phyloP scores from a whole-genome alignment of 306 rosid species.

The Gastrolobium bilobum region DNA sequence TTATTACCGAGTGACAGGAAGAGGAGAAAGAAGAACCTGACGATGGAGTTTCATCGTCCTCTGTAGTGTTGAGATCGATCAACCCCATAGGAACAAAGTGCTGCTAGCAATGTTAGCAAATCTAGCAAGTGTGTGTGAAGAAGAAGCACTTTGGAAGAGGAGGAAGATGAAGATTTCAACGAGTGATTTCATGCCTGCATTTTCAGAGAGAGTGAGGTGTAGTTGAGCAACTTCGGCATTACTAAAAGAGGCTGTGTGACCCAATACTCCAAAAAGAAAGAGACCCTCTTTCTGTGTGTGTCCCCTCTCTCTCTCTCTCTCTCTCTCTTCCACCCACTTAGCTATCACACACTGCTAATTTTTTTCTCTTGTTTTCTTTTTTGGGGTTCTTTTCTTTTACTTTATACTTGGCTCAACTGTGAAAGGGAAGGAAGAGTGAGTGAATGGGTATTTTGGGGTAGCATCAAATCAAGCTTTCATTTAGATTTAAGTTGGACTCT shows the following conservation, averaged over 20 bases:
- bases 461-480: conserved; percentile 67
- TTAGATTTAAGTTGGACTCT: conserved; percentile 43
- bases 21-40: conserved; percentile 64
- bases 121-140: conserved; percentile 22
- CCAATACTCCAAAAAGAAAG: conserved; percentile 64
- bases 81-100: conserved; percentile 60
- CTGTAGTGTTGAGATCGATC: conserved; percentile 97
- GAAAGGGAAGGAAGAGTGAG: conserved; percentile 19
- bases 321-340: conserved; percentile 33
- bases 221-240: conserved; percentile 67
- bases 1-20: conserved; percentile 64
- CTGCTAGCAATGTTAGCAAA: conserved; percentile 40
- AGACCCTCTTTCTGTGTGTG: conserved; percentile 48
- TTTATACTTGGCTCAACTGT: conserved; percentile 40
- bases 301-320: conserved; percentile 36
- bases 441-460: conserved; percentile 58
- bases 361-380: conserved; percentile 51
- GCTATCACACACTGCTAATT: conserved; percentile 52
- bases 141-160: conserved; percentile 23
- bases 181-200: conserved; percentile 67
- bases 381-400: conserved; percentile 46
- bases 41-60: conserved; percentile 83
- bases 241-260: conserved; percentile 69
- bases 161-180: conserved; percentile 46
- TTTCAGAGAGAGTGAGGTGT: conserved; percentile 59